These are phyloP conservation scores for Linaria vulgaris DNA, from an alignment of 257 asterid species.

Conservation along the genomic window DNA sequence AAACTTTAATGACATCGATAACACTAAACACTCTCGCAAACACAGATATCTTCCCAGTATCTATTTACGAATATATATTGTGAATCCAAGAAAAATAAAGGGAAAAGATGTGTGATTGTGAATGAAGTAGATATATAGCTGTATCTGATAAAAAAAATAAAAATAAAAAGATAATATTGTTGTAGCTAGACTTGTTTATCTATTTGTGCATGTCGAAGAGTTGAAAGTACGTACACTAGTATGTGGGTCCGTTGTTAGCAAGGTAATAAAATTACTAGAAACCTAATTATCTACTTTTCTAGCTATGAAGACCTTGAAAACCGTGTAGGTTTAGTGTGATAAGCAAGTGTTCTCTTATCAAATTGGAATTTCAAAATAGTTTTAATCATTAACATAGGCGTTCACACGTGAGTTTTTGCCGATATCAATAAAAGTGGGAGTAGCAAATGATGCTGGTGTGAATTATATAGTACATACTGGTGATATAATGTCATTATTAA, in stretches of 20 bases:
- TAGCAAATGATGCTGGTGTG: neutral
- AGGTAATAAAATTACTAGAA: neutral
- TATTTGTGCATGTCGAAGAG: constrained; percentile 18
- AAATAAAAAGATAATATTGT: neutral
- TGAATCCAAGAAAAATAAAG: no score
- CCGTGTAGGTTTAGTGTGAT: constrained; percentile 7
- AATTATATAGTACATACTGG: neutral
- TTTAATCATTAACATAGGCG: constrained; percentile 17
- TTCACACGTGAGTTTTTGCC: constrained; percentile 32
- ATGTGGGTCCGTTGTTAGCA: neutral
- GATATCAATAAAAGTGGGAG: neutral
- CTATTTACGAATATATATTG: no score
- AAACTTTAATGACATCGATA: no score
- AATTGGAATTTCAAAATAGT: neutral
- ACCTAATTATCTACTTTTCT: no score
- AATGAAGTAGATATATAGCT: no score
- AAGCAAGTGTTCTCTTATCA: constrained; percentile 2
- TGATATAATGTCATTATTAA: neutral
- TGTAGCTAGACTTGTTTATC: neutral
- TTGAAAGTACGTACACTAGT: neutral
- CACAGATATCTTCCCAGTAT: no score
- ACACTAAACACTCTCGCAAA: no score
- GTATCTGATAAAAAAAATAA: no score
- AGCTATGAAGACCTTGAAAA: no score
- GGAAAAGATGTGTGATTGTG: no score